Evolutionary conservation across 306 rosid genomes (phyloP).

Genomic region (Begonia loranthoides): DNA sequence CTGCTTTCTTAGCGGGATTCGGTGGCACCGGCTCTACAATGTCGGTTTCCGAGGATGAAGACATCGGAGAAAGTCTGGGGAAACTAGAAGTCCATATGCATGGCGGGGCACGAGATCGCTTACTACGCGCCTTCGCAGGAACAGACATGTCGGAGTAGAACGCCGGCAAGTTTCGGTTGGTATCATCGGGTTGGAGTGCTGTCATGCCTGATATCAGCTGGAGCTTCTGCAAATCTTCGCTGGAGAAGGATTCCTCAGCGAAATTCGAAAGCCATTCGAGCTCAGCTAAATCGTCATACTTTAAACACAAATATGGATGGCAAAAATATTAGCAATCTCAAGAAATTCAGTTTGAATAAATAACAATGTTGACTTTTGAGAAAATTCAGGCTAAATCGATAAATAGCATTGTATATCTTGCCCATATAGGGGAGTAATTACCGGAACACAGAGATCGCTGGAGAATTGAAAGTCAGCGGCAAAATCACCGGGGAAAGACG

Average conservation of each 20-base stretch:
- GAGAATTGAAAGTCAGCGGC: slow-evolving; percentile 36
- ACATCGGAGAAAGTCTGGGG: slow-evolving; percentile 34
- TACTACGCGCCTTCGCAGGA: slow-evolving; percentile 85
- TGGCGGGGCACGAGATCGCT: slow-evolving; percentile 61
- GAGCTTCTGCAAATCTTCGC: slow-evolving; percentile 65
- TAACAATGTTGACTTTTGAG: not conserved
- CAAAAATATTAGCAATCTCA: not conserved
- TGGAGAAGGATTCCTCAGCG: slow-evolving; percentile 75
- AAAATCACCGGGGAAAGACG: slow-evolving; percentile 11
- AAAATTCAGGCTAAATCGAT: not conserved
- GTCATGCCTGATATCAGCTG: slow-evolving; percentile 62
- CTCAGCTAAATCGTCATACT: slow-evolving; percentile 81
- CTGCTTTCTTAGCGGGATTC: slow-evolving; percentile 18
- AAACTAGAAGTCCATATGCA: slow-evolving; percentile 81
- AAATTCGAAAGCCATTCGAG: slow-evolving; percentile 87
- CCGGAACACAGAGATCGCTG: slow-evolving; percentile 76
- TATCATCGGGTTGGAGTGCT: slow-evolving; percentile 19
- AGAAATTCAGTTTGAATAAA: no score
- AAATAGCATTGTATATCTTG: not conserved
- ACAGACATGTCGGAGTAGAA: slow-evolving; percentile 41
- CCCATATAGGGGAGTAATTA: slow-evolving; percentile 6
- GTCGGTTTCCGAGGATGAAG: slow-evolving; percentile 18
- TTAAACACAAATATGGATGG: not conserved
- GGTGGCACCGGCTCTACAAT: slow-evolving; percentile 10
- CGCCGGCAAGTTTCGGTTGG: slow-evolving; percentile 18